phyloP scores from a whole-genome alignment of 192 early-diverging fungal genomes.

The Coemansia furcata region DNA sequence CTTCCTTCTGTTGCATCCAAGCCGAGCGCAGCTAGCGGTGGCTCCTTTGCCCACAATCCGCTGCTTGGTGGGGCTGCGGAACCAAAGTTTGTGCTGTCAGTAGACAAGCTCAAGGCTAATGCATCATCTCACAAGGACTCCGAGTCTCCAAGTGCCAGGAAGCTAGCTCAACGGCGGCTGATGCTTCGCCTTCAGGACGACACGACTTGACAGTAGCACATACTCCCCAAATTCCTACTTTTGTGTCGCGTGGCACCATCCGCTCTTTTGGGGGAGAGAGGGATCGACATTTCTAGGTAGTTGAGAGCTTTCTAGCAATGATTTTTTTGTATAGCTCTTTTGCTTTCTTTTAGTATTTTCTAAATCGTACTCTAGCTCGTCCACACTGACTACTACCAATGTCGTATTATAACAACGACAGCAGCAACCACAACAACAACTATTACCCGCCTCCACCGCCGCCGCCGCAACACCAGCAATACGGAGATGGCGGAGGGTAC shows the following conservation, averaged over 20 bases:
- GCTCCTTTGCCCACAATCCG: conserved; percentile 34
- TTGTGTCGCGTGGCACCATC: neutral
- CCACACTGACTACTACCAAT: neutral
- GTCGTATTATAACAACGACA: conserved; percentile 24
- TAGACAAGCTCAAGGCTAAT: neutral
- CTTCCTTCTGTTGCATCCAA: neutral
- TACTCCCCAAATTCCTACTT: neutral
- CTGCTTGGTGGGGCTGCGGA: conserved; percentile 9
- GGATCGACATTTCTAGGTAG: neutral
- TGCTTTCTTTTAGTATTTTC: neutral
- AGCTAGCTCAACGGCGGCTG: conserved; percentile 15
- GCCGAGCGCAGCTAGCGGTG: neutral
- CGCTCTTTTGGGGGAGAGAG: neutral
- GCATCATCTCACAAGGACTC: neutral
- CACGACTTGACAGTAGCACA: neutral
- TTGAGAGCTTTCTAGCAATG: neutral
- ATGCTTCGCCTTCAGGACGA: conserved; percentile 43
- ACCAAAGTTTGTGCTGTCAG: conserved; percentile 32
- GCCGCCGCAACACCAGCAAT: conserved; percentile 7
- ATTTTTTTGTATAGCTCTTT: neutral
- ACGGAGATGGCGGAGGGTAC: conserved; percentile 9
- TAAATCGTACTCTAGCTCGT: neutral
- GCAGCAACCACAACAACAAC: conserved; percentile 18
- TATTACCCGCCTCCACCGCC: conserved; percentile 25
- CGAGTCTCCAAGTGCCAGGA: neutral